These are phyloP conservation scores for Adansonia madagascariensis DNA, from an alignment of 441 rosid genomes.

Conservation along the genomic window DNA sequence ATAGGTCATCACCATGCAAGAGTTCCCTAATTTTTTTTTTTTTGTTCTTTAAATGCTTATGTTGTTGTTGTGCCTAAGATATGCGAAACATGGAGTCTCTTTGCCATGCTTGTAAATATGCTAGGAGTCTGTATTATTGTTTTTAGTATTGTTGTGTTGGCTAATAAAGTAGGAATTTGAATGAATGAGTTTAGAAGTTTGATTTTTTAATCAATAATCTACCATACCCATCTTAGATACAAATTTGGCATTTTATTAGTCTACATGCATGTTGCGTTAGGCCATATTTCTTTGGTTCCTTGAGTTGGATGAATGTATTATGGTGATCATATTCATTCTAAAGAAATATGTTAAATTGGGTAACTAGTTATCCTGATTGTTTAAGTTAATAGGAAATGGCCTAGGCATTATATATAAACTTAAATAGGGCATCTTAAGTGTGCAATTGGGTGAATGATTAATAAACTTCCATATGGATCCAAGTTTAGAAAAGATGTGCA, in stretches of 20 bases:
- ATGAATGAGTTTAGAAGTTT: not conserved
- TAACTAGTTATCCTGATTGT: not conserved
- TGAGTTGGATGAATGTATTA: not conserved
- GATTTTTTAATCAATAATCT: constrained; percentile 15
- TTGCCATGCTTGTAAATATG: constrained; percentile 98
- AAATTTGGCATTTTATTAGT: not conserved
- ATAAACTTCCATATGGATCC: too few species aligned
- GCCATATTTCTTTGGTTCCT: not conserved
- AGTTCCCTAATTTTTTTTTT: not conserved
- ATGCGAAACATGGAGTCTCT: constrained; percentile 98
- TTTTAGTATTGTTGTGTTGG: not conserved
- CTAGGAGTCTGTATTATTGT: constrained; percentile 54
- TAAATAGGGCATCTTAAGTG: too few species aligned
- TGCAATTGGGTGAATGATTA: too few species aligned
- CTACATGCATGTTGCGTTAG: not conserved
- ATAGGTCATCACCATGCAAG: not conserved
- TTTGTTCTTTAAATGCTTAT: constrained; percentile 29
- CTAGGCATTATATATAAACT: too few species aligned
- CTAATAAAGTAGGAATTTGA: not conserved
- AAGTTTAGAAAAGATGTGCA: too few species aligned
- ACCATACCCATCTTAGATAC: not conserved
- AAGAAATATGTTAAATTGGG: not conserved
- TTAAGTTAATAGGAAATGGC: not conserved
- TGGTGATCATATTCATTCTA: not conserved
- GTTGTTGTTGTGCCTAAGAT: constrained; percentile 94